Percentiles rank a stretch among this genome's conserved stretches.
Evolutionary conservation across 257 asterid species (phyloP).

Genomic region (Solanum pennellii): DNA sequence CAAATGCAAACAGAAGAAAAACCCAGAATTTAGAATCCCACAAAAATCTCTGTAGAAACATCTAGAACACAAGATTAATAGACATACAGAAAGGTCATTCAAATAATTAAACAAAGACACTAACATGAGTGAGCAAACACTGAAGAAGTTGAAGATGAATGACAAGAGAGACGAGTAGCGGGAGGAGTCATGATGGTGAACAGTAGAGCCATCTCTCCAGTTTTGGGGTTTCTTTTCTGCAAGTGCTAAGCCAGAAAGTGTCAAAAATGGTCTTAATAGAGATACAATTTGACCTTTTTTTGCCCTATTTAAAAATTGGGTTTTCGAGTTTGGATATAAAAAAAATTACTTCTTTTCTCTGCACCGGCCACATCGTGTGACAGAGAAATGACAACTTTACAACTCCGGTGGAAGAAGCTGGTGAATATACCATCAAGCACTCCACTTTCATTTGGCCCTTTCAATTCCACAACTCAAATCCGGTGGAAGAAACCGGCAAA

Average conservation of each 20-base stretch:
- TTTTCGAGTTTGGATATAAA: background rate
- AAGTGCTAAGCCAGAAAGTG: background rate
- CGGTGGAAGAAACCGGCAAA: slow-evolving; percentile 75
- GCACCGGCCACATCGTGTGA: background rate
- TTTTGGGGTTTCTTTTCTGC: background rate
- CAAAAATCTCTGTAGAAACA: background rate
- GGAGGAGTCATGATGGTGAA: background rate
- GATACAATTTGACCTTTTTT: background rate
- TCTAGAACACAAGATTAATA: background rate
- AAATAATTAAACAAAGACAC: background rate
- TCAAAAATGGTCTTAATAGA: background rate
- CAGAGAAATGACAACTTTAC: slow-evolving; percentile 34
- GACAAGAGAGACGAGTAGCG: background rate
- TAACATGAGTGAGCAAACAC: background rate
- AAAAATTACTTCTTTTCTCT: background rate
- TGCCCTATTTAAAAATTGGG: no score
- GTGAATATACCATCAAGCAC: background rate
- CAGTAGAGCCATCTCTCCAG: background rate
- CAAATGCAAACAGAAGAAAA: background rate
- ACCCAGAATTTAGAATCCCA: background rate
- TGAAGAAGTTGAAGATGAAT: background rate
- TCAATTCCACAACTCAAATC: slow-evolving; percentile 44
- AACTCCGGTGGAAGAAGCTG: background rate
- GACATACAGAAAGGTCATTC: background rate
- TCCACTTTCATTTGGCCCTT: slow-evolving; percentile 32